Evolutionary conservation across 179 eudicot genomes (phyloP).

Genomic region (Vitellaria paradoxa): DNA sequence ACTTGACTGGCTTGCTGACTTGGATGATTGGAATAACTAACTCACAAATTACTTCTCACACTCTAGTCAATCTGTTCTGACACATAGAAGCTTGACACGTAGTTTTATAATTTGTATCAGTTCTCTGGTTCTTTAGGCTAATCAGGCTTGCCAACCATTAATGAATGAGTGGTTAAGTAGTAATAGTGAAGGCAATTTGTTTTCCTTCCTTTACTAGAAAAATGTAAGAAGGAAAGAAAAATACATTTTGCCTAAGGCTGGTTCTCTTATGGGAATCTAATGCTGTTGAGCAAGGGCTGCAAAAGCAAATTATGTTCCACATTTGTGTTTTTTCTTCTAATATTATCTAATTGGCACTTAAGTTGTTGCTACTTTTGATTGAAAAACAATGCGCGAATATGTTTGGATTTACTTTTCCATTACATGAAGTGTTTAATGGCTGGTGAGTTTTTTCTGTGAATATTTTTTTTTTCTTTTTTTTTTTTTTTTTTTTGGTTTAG

Average conservation of each 20-base stretch:
- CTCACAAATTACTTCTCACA: too few relatives aligned
- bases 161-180: background rate
- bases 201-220: too few relatives aligned
- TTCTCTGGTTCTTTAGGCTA: background rate
- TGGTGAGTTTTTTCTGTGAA: background rate
- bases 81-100: background rate
- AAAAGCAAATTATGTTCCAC: background rate
- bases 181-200: background rate
- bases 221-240: too few relatives aligned
- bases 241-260: too few relatives aligned
- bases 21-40: too few relatives aligned
- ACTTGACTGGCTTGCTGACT: too few relatives aligned
- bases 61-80: background rate
- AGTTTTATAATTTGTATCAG: background rate
- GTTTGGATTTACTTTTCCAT: slow-evolving; percentile 3
- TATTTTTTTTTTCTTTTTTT: too few relatives aligned
- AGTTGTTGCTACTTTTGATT: background rate
- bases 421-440: background rate
- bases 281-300: background rate
- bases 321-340: background rate
- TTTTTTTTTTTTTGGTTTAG: slow-evolving; percentile 44
- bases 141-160: background rate
- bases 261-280: too few relatives aligned
- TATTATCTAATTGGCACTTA: background rate
- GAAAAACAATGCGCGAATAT: slow-evolving; percentile 5